Base-by-base conservation (phyloP, 352 stramenopile species). In the Aphanomyces astaci region DNA sequence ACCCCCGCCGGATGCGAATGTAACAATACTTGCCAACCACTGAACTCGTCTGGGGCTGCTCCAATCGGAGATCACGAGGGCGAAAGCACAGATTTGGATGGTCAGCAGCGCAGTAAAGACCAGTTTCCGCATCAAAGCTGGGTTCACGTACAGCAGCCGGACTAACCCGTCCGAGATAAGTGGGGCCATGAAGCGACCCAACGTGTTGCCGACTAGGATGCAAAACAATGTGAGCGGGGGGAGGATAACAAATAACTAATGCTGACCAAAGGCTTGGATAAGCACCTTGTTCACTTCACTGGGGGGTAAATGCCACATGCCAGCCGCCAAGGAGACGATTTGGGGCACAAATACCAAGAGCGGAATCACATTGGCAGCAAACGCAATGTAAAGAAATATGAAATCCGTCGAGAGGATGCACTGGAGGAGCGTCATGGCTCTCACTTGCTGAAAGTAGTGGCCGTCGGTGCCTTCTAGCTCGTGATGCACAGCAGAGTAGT, bases 371-470 rank as follows among this genome's bases (percentile, higher is more conserved):
- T 45, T 66, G 15, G 64, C 64, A 19, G 40, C 53, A 56, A 66
- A 71, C 9, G 57, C 57, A 25, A 71, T 40, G 24, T 66, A 71
- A 4, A 71, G 24, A 28, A n/a, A 71, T 2, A 71, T 4, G 25
- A 71, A 71, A 49, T 71, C 64, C 19, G 56, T 55, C 22, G 64
- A 71, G 30, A 71, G 32, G 27, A 71, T 65, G 40, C 64, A 71
- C 33, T 64, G 46, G 0, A 39, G 4, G 2, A 71, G 24, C 1
- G n/a, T 55, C 0, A 71, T n/a, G 5, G 53, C 43, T 10, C 55
- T 67, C 4, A 68, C 62, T 60, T 68, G 62, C 24, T 56, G 24
- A 28, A 59, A 52, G 43, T 68, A 68, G n/a, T 60, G 31, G 4
- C 28, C 27, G 22, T 68, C 62, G 11, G 62, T 68, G 10, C 43